Evolutionary conservation across 1,284 basidiomycete genomes (phyloP), one percentile per base, ranked within the genome.

Genomic region (Boletus smithii): DNA sequence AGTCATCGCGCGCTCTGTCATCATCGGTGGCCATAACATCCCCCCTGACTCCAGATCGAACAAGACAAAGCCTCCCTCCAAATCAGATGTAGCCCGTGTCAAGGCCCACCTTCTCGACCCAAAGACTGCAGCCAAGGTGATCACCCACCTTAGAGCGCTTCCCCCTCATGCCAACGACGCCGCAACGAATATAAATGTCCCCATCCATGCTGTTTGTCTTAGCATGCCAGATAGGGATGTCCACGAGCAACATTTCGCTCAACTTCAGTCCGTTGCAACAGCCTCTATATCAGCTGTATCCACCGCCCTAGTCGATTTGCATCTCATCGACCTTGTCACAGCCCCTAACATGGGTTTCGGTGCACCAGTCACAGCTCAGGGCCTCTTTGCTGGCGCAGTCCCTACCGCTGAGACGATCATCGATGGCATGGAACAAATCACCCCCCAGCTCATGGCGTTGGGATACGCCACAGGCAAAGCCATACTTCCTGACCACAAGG

Each of bases 131-230:
- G 80, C 81, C 61, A 81, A 75, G 58, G 72, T 90, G 51, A 87
- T 90, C 54, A 70, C 75, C 13, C 79, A 88, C 45, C 72, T 90
- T 10, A 79, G 78, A 36, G 58, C 69, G 65, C 88, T 46, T 74
- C 80, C 46, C 55, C 48, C 68, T 14, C 66, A 61, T 24, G 30
- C 46, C 38, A 13, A 22, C 11, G 59, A 58, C 24, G 11, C 37
- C 3, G 7, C 46, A 6, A n/a, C 54, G 52, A 60, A 52, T 57
- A 45, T 31, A 54, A 55, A 48, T 53, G 54, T 49, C 36, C 84
- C 84, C n/a, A 85, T 89, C 22, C 86, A 82, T 55, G 87, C 85
- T 3, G 85, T 89, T 22, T 88, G 84, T 57, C 73, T 89, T 34
- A 73, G 72, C 23, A 70, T 73, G 54, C 64, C 78, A 4, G 87